Conservation (phyloP, 2,329 filamentous ascomycete genomes). For the Cercospora zeina region DNA sequence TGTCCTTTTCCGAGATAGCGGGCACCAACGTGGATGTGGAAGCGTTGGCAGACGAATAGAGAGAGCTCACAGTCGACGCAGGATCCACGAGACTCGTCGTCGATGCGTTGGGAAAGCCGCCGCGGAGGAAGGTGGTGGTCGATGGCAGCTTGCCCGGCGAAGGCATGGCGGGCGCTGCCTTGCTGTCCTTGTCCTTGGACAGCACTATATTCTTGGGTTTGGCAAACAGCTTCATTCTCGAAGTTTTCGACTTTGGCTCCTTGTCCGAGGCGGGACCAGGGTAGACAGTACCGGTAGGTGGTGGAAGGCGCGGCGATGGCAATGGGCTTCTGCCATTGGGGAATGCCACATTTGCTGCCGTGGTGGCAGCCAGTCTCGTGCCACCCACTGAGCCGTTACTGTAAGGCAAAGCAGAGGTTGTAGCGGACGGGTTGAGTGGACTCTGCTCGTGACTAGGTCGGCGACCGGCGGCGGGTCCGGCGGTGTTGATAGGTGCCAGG, state of each 20-base stretch:
- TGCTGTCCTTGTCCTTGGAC: conserved; percentile 64
- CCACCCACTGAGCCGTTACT: conserved; percentile 63
- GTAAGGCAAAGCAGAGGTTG: conserved; percentile 44
- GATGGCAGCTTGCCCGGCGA: conserved; percentile 55
- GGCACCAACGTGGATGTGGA: conserved; percentile 76
- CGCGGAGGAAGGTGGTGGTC: conserved; percentile 61
- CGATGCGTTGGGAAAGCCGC: conserved; percentile 66
- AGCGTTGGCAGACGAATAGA: conserved; percentile 74
- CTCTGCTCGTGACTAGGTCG: conserved; percentile 35
- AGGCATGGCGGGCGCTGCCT: conserved; percentile 65
- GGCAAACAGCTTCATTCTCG: conserved; percentile 74
- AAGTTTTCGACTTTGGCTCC: conserved; percentile 66
- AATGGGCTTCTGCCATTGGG: conserved; percentile 57
- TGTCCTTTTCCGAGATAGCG: conserved; percentile 59
- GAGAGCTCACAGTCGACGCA: conserved; percentile 57
- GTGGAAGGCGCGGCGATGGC: conserved; percentile 44
- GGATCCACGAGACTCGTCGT: conserved; percentile 69
- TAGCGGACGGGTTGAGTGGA: conserved; percentile 36
- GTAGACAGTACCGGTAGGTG: conserved; percentile 19
- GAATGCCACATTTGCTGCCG: conserved; percentile 73
- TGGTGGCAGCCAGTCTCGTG: conserved; percentile 65
- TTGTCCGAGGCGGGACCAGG: conserved; percentile 46
- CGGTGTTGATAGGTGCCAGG: conserved; percentile 54
- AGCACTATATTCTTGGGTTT: conserved; percentile 73
- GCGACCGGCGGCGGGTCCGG: conserved; percentile 27